phyloP scores from a whole-genome alignment of 352 stramenopile species.

The Stephanocyclus meneghinianus region DNA sequence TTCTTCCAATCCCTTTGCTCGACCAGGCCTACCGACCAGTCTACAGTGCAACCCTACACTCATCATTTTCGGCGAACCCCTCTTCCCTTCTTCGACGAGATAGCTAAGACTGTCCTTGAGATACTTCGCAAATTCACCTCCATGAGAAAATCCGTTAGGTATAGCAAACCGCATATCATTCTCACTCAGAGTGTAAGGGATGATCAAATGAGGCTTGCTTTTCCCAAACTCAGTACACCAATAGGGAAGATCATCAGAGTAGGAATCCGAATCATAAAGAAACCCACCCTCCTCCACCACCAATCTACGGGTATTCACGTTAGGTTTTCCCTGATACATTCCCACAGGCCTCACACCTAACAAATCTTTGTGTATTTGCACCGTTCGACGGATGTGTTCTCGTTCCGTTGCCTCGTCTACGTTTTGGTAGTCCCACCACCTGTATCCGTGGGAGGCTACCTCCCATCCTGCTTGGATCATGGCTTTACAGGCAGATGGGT shows the following conservation, averaged over 20 bases:
- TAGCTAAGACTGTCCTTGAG: slow-evolving; percentile 85
- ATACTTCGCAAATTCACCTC: slow-evolving; percentile 91
- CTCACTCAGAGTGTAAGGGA: slow-evolving; percentile 93
- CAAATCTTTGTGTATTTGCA: slow-evolving; percentile 89
- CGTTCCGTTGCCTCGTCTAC: slow-evolving; percentile 89
- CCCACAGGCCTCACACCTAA: slow-evolving; percentile 87
- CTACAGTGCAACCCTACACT: slow-evolving; percentile 92
- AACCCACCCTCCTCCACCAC: slow-evolving; percentile 94
- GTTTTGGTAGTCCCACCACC: slow-evolving; percentile 95
- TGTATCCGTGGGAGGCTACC: slow-evolving; percentile 90
- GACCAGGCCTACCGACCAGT: slow-evolving; percentile 86
- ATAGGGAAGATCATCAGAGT: slow-evolving; percentile 94
- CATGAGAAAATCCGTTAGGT: slow-evolving; percentile 89
- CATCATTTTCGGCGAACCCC: slow-evolving; percentile 92
- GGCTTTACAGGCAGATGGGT: slow-evolving; percentile 86
- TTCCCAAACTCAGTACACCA: slow-evolving; percentile 88
- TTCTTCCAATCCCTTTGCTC: slow-evolving; percentile 87
- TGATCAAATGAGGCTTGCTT: slow-evolving; percentile 89
- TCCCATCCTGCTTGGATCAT: slow-evolving; percentile 93
- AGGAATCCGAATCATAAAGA: slow-evolving; percentile 93
- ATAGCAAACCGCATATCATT: slow-evolving; percentile 96
- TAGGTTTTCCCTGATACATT: slow-evolving; percentile 95
- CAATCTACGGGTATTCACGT: slow-evolving; percentile 88
- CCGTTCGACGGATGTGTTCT: slow-evolving; percentile 90
- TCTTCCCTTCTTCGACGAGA: slow-evolving; percentile 87